These are phyloP conservation scores for Mortierella sp. DNA, from an alignment of 371 early-diverging fungal species.

Conservation along the genomic window DNA sequence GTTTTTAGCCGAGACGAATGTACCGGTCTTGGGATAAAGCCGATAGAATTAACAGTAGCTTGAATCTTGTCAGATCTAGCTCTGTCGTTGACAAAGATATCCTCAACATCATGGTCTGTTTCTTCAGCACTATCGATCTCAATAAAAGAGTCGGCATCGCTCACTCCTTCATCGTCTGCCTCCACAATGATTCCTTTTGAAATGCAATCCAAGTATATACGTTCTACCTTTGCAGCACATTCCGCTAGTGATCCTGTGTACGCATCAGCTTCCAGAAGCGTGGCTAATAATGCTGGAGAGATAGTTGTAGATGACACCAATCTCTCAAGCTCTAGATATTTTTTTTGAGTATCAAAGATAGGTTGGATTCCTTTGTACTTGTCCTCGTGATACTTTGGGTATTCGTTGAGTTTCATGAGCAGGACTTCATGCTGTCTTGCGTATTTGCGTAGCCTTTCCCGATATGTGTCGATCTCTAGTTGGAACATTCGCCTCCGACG, in stretches of 20 bases:
- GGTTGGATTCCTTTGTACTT: neutral
- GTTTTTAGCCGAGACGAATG: neutral
- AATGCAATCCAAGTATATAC: neutral
- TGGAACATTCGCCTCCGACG: neutral
- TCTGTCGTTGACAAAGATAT: too few relatives aligned
- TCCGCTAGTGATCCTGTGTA: neutral
- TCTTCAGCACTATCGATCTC: too few relatives aligned
- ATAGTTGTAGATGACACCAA: neutral
- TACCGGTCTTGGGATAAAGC: too few relatives aligned
- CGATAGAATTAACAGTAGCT: neutral
- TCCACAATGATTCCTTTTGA: neutral
- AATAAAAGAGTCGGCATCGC: neutral
- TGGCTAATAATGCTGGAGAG: neutral
- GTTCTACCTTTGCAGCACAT: slow-evolving; percentile 3
- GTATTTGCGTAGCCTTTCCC: neutral
- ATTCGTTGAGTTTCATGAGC: neutral
- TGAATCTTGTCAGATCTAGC: neutral
- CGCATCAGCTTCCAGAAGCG: neutral
- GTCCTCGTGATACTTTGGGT: neutral
- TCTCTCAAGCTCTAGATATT: neutral
- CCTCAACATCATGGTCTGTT: too few relatives aligned
- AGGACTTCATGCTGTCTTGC: neutral
- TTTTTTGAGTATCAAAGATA: neutral
- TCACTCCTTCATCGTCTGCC: neutral
- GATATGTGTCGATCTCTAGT: neutral